Conservation (phyloP, 2,329 filamentous ascomycete genomes). For the Ilyonectria destructans region DNA sequence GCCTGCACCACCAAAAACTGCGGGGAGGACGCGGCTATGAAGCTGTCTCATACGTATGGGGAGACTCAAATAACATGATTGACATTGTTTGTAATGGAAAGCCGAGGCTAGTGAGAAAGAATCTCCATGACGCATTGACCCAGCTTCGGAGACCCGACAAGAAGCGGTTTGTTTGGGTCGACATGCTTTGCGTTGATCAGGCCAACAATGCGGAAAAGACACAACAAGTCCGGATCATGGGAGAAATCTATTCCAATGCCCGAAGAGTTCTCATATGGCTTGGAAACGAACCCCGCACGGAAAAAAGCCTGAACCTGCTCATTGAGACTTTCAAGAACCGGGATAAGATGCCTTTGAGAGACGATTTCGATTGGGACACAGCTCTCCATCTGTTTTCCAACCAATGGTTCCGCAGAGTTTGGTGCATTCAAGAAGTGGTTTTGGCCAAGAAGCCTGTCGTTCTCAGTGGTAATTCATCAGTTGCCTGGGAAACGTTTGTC, state of each 20-base stretch:
- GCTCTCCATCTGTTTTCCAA: neutral
- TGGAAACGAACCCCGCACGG: neutral
- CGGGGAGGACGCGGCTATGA: neutral
- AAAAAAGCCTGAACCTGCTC: neutral
- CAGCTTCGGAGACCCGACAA: neutral
- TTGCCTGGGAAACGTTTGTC: neutral
- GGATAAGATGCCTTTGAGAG: neutral
- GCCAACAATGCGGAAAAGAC: neutral
- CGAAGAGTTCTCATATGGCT: neutral
- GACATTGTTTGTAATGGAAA: neutral
- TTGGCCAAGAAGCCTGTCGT: neutral
- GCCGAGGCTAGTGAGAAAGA: neutral
- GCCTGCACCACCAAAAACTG: neutral
- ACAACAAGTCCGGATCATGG: slow-evolving; percentile 4
- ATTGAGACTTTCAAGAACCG: neutral
- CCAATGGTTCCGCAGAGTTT: neutral
- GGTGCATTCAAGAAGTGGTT: neutral
- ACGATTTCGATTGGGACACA: neutral
- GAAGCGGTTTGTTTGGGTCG: neutral
- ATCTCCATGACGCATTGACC: neutral
- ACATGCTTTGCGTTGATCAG: slow-evolving; percentile 5
- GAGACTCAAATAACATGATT: neutral
- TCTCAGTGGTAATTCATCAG: neutral
- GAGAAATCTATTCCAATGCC: neutral
- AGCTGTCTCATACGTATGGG: neutral